phyloP scores from a whole-genome alignment of 768 basidiomycete genomes.

The Coprinellus micaceus region DNA sequence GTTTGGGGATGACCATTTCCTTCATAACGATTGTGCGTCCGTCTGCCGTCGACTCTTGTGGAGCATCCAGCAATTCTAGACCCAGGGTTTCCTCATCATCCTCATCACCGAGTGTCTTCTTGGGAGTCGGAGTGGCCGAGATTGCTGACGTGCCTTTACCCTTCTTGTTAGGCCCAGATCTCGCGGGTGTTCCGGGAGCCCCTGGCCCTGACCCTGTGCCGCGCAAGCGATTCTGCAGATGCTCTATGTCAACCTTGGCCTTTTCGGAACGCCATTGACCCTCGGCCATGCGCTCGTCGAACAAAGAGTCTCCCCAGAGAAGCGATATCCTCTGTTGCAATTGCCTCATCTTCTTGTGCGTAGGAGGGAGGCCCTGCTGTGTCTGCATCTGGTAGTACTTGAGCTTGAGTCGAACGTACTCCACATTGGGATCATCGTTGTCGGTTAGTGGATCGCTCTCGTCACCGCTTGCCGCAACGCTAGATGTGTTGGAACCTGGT shows the following conservation, averaged over 20 bases:
- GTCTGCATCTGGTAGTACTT: constrained; percentile 45
- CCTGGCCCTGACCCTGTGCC: background rate
- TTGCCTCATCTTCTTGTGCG: background rate
- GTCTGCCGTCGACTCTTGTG: constrained; percentile 52
- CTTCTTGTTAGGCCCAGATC: background rate
- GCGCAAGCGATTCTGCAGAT: background rate
- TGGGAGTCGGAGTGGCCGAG: constrained; percentile 33
- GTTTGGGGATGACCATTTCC: constrained; percentile 80
- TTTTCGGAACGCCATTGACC: constrained; percentile 51
- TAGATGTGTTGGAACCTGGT: background rate
- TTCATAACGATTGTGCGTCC: constrained; percentile 54
- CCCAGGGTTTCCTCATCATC: constrained; percentile 48
- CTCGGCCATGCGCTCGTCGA: constrained; percentile 65
- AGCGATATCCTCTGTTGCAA: constrained; percentile 5
- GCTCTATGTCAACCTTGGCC: constrained; percentile 38
- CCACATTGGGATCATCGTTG: constrained; percentile 51
- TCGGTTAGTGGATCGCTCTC: constrained; percentile 23
- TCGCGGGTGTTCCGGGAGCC: background rate
- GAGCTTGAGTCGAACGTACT: constrained; percentile 63
- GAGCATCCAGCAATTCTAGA: constrained; percentile 68
- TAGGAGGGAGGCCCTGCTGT: constrained; percentile 16
- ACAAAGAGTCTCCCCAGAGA: constrained; percentile 61
- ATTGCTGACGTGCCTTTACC: constrained; percentile 31
- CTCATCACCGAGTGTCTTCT: constrained; percentile 25
- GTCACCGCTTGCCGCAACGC: background rate